These are phyloP conservation scores for Hericium coralloides DNA, from an alignment of 768 basidiomycete species.

Conservation along the genomic window DNA sequence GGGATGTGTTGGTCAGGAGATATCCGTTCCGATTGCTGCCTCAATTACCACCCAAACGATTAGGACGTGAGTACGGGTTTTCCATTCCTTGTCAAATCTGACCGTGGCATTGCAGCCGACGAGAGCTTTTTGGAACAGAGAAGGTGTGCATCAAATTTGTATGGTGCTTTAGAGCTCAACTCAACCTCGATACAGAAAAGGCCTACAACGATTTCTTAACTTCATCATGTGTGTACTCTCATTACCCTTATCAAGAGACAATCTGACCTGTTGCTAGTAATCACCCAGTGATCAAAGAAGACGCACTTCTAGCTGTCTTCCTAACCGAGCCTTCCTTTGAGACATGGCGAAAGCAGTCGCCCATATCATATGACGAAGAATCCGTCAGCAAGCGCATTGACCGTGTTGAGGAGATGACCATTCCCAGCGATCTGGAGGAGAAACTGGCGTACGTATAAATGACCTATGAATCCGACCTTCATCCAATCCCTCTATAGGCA, in stretches of 20 bases:
- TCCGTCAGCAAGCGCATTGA: constrained; percentile 72
- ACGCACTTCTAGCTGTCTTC: constrained; percentile 75
- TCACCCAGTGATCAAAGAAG: constrained; percentile 86
- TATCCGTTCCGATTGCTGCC: constrained; percentile 94
- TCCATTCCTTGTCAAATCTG: not conserved
- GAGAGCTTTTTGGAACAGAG: constrained; percentile 88
- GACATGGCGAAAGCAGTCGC: constrained; percentile 72
- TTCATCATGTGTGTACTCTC: constrained; percentile 52
- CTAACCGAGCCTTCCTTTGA: constrained; percentile 80
- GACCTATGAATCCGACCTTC: not conserved
- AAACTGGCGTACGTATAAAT: constrained; percentile 59
- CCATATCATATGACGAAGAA: constrained; percentile 82
- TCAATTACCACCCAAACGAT: constrained; percentile 82
- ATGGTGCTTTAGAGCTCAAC: not conserved
- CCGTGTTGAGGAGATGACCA: constrained; percentile 80
- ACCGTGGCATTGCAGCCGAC: constrained; percentile 46
- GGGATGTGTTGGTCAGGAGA: constrained; percentile 76
- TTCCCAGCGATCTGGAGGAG: constrained; percentile 87
- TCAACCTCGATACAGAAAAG: constrained; percentile 42
- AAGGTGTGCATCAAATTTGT: constrained; percentile 35
- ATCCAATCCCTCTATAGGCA: constrained; percentile 32
- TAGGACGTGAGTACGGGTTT: constrained; percentile 58
- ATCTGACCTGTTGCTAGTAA: constrained; percentile 39
- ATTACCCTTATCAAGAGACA: constrained; percentile 1
- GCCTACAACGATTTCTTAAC: constrained; percentile 70